Evolutionary conservation across 805 yeast genomes (phyloP), one percentile per base, ranked within the genome.

Genomic region (Candida pseudoglaebosa): DNA sequence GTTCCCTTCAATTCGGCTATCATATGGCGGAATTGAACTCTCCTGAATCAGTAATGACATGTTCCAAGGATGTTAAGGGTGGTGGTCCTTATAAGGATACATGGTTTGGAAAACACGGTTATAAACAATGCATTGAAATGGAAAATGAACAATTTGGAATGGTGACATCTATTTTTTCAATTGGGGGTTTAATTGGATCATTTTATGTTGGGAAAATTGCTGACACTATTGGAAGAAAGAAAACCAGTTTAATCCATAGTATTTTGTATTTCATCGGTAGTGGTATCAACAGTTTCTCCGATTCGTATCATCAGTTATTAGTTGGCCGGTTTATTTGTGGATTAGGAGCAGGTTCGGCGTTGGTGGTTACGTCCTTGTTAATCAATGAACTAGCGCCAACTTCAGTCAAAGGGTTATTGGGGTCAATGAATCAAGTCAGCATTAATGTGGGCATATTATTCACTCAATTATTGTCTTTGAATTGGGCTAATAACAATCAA

Each of bases 1-100:
- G 90, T 2, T 78, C 95, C 2, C 67, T 90, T 9, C 97, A 89
- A 59, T 93, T 83, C 59, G 99, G 99, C 1, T 88, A 85, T 58
- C 98, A 93, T 57, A 82, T 91, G 83, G 83, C 96, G 1, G 97
- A 90, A 58, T 71, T 91, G 56, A 91, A 91, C 62, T 95, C 96
- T 5, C 96, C 97, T 0, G 84, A 84, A 41, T 72, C 75, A 10
- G 75, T 77, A 22, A 68, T 88, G 34, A 73, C 85, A 8, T 87
- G 95, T 53, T 59, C 53, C 17, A 44, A 41, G 3, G 42, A 55
- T 4, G 49, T 45, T 5, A 71, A 73, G 1, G 67, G 63, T 5
- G 20, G 20, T 4, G 26, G 49, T 8, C 62, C 64, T 1, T 73
- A 63, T 43, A 46, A 41, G 4, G 54, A 59, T 4, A 59, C 73